Evolutionary conservation across 495 filamentous ascomycete genomes (phyloP).

Genomic region (Lasiosphaeria miniovina): DNA sequence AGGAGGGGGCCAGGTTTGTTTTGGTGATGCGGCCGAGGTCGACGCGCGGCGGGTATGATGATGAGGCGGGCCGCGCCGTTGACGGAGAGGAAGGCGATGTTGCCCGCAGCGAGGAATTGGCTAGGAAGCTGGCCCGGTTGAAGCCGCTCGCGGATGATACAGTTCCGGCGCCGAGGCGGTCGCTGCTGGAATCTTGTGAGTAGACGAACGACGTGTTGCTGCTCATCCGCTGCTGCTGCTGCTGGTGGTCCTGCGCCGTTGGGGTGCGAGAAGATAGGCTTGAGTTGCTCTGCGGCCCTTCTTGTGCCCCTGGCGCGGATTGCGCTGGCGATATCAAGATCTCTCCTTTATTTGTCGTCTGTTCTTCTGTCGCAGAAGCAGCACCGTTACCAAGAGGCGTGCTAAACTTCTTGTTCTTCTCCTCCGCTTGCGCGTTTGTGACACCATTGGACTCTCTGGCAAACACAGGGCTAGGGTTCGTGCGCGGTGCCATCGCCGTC

Average conservation of each 20-base stretch:
- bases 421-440: too few relatives aligned
- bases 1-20: not conserved
- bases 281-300: not conserved
- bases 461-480: too few relatives aligned
- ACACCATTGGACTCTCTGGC: too few relatives aligned
- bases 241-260: not conserved
- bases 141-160: slow-evolving; percentile 6
- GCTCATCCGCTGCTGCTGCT: slow-evolving; percentile 2
- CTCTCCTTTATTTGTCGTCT: not conserved
- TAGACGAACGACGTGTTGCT: slow-evolving; percentile 28
- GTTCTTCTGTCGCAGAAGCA: too few relatives aligned
- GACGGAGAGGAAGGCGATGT: not conserved
- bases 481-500: too few relatives aligned
- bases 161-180: not conserved
- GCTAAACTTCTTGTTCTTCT: too few relatives aligned
- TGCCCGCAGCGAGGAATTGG: slow-evolving; percentile 5
- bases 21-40: slow-evolving; percentile 2
- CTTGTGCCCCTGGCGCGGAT: not conserved
- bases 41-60: slow-evolving; percentile 4
- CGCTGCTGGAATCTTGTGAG: slow-evolving; percentile 19
- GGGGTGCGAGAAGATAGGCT: slow-evolving; percentile 1
- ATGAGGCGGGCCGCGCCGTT: not conserved
- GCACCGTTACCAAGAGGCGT: too few relatives aligned
- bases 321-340: not conserved
- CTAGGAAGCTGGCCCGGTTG: slow-evolving; percentile 15